A percentile compares a stretch with the other conserved stretches of the same genome.
Evolutionary conservation across 2,329 filamentous ascomycete species (phyloP).

Genomic region (Monosporascus ibericus): DNA sequence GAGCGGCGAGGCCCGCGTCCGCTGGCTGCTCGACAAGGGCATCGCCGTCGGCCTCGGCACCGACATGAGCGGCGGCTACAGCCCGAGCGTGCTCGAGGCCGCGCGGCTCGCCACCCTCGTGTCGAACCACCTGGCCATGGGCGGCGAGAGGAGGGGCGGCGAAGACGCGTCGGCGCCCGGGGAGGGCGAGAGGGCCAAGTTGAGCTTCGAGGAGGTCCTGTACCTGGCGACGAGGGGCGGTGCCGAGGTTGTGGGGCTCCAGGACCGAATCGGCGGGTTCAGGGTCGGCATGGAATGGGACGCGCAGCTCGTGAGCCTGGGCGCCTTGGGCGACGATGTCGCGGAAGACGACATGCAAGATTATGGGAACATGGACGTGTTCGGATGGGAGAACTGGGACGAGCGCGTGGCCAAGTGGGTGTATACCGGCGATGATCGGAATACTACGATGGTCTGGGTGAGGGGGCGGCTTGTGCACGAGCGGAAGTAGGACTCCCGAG

Average conservation of each 20-base stretch:
- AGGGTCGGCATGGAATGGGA: slow-evolving; percentile 86
- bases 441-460: slow-evolving; percentile 86
- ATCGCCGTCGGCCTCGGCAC: slow-evolving; percentile 82
- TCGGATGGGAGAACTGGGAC: slow-evolving; percentile 86
- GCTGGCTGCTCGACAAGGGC: slow-evolving; percentile 66
- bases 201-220: slow-evolving; percentile 80
- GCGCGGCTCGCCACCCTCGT: slow-evolving; percentile 76
- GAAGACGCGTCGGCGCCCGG: slow-evolving; percentile 7
- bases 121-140: slow-evolving; percentile 63
- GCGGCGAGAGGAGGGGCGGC: slow-evolving; percentile 14
- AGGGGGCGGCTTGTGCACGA: slow-evolving; percentile 73
- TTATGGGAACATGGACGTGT: slow-evolving; percentile 71
- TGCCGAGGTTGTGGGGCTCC: slow-evolving; percentile 71
- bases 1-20: slow-evolving; percentile 70
- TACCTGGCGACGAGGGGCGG: slow-evolving; percentile 87
- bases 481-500: slow-evolving; percentile 18
- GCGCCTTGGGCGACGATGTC: slow-evolving; percentile 38
- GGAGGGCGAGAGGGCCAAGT: slow-evolving; percentile 47
- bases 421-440: slow-evolving; percentile 87
- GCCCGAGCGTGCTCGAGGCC: slow-evolving; percentile 73
- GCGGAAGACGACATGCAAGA: slow-evolving; percentile 25
- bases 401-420: slow-evolving; percentile 91
- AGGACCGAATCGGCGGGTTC: slow-evolving; percentile 69
- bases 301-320: slow-evolving; percentile 72
- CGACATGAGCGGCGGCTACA: slow-evolving; percentile 86